Base-by-base conservation (phyloP, 768 basidiomycete species). In the Lentinula lateritia region DNA sequence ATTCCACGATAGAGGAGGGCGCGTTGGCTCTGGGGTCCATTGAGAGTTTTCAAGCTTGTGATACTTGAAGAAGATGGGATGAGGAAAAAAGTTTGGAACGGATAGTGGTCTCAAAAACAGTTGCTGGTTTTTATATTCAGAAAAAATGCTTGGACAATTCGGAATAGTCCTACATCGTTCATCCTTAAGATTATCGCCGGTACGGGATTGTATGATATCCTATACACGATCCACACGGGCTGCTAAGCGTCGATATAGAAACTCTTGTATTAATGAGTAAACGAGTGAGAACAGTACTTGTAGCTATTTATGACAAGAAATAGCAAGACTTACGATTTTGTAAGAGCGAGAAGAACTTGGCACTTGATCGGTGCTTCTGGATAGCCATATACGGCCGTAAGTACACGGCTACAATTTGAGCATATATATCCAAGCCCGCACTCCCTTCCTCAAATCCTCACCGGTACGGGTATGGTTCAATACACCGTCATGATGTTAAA, bases 1-100 rank as follows among this genome's bases (percentile, higher is more conserved):
- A 87, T 62, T 78, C 74, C 15, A 76, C 76, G 8, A 73, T 65
- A 36, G 62, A 65, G 62, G 61, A 48, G 23, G 46, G 46, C 28
- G 20, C 46, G 46, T 48, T 48, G 46, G 46, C 46, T 48, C 46
- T 20, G 23, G 46, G 46, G 23, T 48, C 46, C 46, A 48, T 48
- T 8, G 46, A 9, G 8, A 20, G 6, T 48, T 43, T 28, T 1
- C 28, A 3, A 28, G 6, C 18, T 0, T 3, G 6, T 5, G 16
- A 6, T 43, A n/a, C 13, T 6, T 39, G 13, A 13, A 39, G 38
- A 39, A 39, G 16, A 16, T n/a, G 13, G 13, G 16, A 1, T 16
- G 5, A 43, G 42, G 16, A 43, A 43, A n/a, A n/a, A 16, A 16
- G 16, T 1, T 43, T 16, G 42, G 16, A n/a, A 43, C 42, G 16